Evolutionary conservation across 768 basidiomycete species (phyloP).

Genomic region (Lactarius sp.): DNA sequence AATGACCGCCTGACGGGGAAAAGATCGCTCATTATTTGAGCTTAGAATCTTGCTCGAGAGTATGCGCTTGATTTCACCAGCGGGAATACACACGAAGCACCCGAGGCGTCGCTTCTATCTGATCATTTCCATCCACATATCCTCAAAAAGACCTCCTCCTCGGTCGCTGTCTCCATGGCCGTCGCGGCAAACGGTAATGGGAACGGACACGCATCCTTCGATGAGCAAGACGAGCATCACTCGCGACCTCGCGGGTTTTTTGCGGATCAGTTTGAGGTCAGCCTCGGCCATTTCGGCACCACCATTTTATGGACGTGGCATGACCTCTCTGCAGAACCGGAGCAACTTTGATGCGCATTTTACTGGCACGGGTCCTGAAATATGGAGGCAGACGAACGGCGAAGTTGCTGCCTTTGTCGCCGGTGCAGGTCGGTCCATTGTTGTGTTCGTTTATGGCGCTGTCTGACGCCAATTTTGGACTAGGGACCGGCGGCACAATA

Average conservation of each 20-base stretch:
- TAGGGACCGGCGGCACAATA: slow-evolving; percentile 92
- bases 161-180: slow-evolving; percentile 50
- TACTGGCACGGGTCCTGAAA: slow-evolving; percentile 88
- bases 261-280: slow-evolving; percentile 90
- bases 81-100: slow-evolving; percentile 30
- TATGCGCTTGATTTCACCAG: slow-evolving; percentile 71
- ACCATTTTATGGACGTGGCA: neutral
- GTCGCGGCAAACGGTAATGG: slow-evolving; percentile 33
- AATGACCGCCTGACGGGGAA: neutral
- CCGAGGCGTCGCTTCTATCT: neutral
- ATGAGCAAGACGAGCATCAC: slow-evolving; percentile 40
- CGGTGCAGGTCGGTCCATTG: slow-evolving; percentile 62
- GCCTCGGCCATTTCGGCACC: neutral
- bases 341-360: slow-evolving; percentile 91
- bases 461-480: neutral
- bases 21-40: neutral
- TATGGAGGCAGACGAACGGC: slow-evolving; percentile 90
- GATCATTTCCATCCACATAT: slow-evolving; percentile 20
- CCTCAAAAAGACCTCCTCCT: slow-evolving; percentile 40
- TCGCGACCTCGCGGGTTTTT: slow-evolving; percentile 77
- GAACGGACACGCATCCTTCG: slow-evolving; percentile 29
- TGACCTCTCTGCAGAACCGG: slow-evolving; percentile 50
- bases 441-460: neutral
- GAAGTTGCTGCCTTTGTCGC: slow-evolving; percentile 78
- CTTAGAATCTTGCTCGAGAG: slow-evolving; percentile 81